These are phyloP conservation scores for Gilbertella persicaria DNA, from an alignment of 371 early-diverging fungal genomes.

Conservation along the genomic window DNA sequence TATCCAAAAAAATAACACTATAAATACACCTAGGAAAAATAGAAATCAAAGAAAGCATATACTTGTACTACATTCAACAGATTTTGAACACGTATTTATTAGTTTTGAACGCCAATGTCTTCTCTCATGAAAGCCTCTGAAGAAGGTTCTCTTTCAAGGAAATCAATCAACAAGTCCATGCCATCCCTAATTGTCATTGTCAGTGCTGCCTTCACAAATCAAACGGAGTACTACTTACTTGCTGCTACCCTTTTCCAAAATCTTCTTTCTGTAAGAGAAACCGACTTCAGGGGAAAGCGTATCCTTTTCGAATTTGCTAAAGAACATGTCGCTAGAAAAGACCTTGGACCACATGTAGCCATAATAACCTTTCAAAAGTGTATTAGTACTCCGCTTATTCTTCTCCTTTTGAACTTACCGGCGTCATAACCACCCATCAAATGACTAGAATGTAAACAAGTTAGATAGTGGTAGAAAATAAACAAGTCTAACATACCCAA, in stretches of 20 bases:
- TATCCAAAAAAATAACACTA: too few relatives aligned
- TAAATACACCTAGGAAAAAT: too few relatives aligned
- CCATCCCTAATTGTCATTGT: too few relatives aligned
- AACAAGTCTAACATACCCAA: conserved; percentile 33
- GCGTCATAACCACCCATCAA: conserved; percentile 88
- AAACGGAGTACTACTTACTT: conserved; percentile 29
- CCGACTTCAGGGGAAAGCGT: conserved; percentile 60
- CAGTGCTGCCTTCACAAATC: not conserved
- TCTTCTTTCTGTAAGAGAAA: conserved; percentile 60
- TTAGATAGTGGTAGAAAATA: not conserved
- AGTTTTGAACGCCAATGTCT: conserved; percentile 40
- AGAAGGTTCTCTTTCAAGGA: conserved; percentile 85
- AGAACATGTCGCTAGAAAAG: conserved; percentile 86
- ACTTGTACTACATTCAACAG: too few relatives aligned
- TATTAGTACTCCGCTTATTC: not conserved
- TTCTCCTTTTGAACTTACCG: conserved; percentile 40
- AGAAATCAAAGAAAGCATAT: too few relatives aligned
- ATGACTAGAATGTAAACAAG: conserved; percentile 49
- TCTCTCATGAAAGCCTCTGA: conserved; percentile 75
- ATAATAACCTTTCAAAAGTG: conserved; percentile 41
- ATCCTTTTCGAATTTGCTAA: conserved; percentile 68
- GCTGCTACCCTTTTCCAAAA: conserved; percentile 75
- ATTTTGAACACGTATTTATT: not conserved
- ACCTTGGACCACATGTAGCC: conserved; percentile 81
- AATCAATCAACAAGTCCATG: conserved; percentile 69